Conservation (phyloP, 495 filamentous ascomycete species). For the Daldinia childiae region DNA sequence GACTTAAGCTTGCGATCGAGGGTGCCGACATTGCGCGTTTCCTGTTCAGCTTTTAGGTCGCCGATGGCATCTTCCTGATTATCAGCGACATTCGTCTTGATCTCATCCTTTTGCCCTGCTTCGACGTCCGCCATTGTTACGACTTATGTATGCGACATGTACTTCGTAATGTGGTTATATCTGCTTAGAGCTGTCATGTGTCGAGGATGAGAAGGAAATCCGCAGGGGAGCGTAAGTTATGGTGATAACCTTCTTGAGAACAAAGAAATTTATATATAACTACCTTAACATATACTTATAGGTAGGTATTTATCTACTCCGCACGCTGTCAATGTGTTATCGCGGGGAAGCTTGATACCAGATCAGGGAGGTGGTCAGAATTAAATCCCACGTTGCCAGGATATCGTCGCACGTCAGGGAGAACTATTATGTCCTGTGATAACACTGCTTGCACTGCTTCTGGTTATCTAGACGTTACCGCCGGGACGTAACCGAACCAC, state of each 20-base stretch:
- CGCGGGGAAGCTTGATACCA: conserved; percentile 33
- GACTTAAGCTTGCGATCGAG: conserved; percentile 65
- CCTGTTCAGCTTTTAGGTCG: conserved; percentile 41
- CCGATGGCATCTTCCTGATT: conserved; percentile 30
- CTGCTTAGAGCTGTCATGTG: neutral
- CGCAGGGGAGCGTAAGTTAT: neutral
- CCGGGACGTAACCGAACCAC: conserved; percentile 19
- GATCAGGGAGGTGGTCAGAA: conserved; percentile 31
- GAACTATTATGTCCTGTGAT: conserved; percentile 8
- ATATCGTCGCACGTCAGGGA: conserved; percentile 12
- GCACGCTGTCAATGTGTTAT: conserved; percentile 14
- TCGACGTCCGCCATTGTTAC: conserved; percentile 42
- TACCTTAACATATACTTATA: neutral
- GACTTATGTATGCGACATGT: neutral
- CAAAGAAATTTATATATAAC: neutral
- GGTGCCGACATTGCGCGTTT: conserved; percentile 44
- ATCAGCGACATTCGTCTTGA: conserved; percentile 21
- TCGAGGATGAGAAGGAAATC: neutral
- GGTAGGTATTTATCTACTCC: conserved; percentile 16
- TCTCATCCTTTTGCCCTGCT: conserved; percentile 15
- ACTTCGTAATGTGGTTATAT: neutral
- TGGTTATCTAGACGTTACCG: conserved; percentile 4
- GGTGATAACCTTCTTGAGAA: neutral
- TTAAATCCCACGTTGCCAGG: conserved; percentile 16
- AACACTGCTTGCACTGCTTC: neutral